Percentiles rank a stretch among this genome's conserved stretches.
phyloP scores from a whole-genome alignment of 495 filamentous ascomycete genomes.

The Staphylotrichum tortipilum region DNA sequence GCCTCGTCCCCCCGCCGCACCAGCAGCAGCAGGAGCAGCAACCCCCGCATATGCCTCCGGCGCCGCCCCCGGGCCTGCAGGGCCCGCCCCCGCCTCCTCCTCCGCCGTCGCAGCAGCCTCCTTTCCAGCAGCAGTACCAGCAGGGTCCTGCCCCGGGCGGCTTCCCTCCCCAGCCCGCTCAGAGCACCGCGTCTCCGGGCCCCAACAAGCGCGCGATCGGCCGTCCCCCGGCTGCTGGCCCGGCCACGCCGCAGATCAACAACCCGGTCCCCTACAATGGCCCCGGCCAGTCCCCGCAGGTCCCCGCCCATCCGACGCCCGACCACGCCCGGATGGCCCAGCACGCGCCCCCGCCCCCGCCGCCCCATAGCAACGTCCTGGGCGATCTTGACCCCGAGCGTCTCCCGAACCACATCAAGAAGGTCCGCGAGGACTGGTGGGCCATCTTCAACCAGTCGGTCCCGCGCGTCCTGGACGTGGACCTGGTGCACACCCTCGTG shows the following conservation, averaged over 20 bases:
- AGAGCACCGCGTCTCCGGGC: slow-evolving; percentile 78
- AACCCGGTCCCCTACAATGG: slow-evolving; percentile 76
- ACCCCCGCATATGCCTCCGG: slow-evolving; percentile 51
- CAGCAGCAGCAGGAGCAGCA: slow-evolving; percentile 50
- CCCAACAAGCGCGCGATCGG: slow-evolving; percentile 56
- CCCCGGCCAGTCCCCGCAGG: slow-evolving; percentile 71
- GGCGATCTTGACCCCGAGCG: slow-evolving; percentile 82
- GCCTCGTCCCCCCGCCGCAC: slow-evolving; percentile 78
- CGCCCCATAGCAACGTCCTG: slow-evolving; percentile 60
- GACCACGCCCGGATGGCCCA: slow-evolving; percentile 33
- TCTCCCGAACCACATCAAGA: slow-evolving; percentile 73
- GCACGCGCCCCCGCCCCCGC: slow-evolving; percentile 38
- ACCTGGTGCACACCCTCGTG: slow-evolving; percentile 74
- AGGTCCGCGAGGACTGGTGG: slow-evolving; percentile 77
- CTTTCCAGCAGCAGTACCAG: slow-evolving; percentile 44
- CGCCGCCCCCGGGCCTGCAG: slow-evolving; percentile 52
- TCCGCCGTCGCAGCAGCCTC: slow-evolving; percentile 43
- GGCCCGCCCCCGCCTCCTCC: slow-evolving; percentile 52
- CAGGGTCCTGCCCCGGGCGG: slow-evolving; percentile 42
- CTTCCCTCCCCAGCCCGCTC: slow-evolving; percentile 60
- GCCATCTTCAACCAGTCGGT: slow-evolving; percentile 82
- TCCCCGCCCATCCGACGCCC: slow-evolving; percentile 68
- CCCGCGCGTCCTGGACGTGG: slow-evolving; percentile 74
- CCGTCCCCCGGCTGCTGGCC: slow-evolving; percentile 53
- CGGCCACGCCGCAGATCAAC: slow-evolving; percentile 84